phyloP scores from a whole-genome alignment of 1,284 basidiomycete genomes.

The Amylostereum chailletii region DNA sequence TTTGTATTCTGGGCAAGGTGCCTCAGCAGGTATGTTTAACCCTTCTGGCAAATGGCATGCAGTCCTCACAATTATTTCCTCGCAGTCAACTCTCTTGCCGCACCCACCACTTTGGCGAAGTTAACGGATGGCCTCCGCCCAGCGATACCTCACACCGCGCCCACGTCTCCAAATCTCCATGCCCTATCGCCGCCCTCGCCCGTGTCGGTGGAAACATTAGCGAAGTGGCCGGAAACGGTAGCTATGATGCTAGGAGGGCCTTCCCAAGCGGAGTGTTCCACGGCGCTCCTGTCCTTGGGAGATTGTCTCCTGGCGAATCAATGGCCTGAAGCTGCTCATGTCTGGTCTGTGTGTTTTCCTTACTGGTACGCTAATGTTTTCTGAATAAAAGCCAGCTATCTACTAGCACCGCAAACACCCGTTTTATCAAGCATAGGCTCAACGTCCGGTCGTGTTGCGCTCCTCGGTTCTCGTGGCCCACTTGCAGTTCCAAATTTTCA shows the following conservation, averaged over 20 bases:
- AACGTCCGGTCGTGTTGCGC: slow-evolving; percentile 50
- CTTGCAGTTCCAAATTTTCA: slow-evolving; percentile 42
- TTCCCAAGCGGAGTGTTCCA: slow-evolving; percentile 52
- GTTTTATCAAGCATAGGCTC: slow-evolving; percentile 62
- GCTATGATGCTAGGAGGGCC: slow-evolving; percentile 81
- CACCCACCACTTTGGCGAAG: slow-evolving; percentile 44
- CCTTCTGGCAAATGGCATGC: neutral
- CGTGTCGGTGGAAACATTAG: slow-evolving; percentile 50
- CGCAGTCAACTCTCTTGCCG: slow-evolving; percentile 31
- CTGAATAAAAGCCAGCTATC: slow-evolving; percentile 48
- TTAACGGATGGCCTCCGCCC: slow-evolving; percentile 30
- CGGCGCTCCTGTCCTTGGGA: slow-evolving; percentile 82
- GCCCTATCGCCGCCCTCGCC: slow-evolving; percentile 30
- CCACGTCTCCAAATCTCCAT: slow-evolving; percentile 58
- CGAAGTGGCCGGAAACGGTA: slow-evolving; percentile 81
- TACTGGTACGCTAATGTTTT: slow-evolving; percentile 7
- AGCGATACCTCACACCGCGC: slow-evolving; percentile 36
- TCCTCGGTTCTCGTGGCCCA: slow-evolving; percentile 62
- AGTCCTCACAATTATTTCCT: no score
- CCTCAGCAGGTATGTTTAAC: slow-evolving; percentile 52
- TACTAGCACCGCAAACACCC: slow-evolving; percentile 82
- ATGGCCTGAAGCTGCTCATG: slow-evolving; percentile 83
- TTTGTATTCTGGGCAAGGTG: slow-evolving; percentile 78
- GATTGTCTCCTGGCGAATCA: slow-evolving; percentile 71
- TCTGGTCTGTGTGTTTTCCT: slow-evolving; percentile 48